Evolutionary conservation across 2,329 filamentous ascomycete species (phyloP).

Genomic region (Daldinia sp.): DNA sequence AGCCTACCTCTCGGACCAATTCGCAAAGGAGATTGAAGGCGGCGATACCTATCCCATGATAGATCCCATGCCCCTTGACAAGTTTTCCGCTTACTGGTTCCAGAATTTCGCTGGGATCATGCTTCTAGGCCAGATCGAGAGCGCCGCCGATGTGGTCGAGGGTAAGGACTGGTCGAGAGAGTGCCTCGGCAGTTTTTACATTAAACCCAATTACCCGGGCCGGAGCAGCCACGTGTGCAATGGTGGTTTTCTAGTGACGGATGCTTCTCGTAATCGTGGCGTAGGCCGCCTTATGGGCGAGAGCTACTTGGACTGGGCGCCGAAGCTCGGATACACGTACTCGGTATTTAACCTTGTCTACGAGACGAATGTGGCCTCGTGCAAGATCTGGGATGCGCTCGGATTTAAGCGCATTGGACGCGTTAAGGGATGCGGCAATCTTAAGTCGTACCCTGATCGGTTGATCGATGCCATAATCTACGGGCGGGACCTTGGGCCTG

Average conservation of each 20-base stretch:
- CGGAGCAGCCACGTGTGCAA: slow-evolving; percentile 93
- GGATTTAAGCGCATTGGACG: slow-evolving; percentile 93
- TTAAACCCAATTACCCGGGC: slow-evolving; percentile 94
- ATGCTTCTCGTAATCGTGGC: slow-evolving; percentile 78
- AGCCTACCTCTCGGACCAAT: slow-evolving; percentile 82
- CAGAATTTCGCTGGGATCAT: slow-evolving; percentile 90
- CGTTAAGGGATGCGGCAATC: slow-evolving; percentile 77
- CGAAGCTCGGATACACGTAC: slow-evolving; percentile 87
- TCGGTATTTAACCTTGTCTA: slow-evolving; percentile 95
- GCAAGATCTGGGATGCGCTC: slow-evolving; percentile 90
- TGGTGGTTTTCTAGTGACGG: slow-evolving; percentile 81
- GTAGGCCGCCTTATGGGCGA: slow-evolving; percentile 82
- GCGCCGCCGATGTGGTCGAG: slow-evolving; percentile 68
- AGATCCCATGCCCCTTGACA: slow-evolving; percentile 77
- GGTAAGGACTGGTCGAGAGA: slow-evolving; percentile 80
- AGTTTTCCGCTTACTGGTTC: slow-evolving; percentile 89
- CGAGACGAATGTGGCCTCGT: slow-evolving; percentile 91
- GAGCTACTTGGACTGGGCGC: slow-evolving; percentile 81
- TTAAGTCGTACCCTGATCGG: slow-evolving; percentile 75
- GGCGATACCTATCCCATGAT: slow-evolving; percentile 94
- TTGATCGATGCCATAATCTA: slow-evolving; percentile 83
- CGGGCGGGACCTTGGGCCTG: slow-evolving; percentile 70
- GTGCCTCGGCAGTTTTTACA: slow-evolving; percentile 91
- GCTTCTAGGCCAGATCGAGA: slow-evolving; percentile 80
- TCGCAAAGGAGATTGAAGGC: slow-evolving; percentile 91